phyloP scores from a whole-genome alignment of 2,329 filamentous ascomycete species.

The Aureobasidium sp. region DNA sequence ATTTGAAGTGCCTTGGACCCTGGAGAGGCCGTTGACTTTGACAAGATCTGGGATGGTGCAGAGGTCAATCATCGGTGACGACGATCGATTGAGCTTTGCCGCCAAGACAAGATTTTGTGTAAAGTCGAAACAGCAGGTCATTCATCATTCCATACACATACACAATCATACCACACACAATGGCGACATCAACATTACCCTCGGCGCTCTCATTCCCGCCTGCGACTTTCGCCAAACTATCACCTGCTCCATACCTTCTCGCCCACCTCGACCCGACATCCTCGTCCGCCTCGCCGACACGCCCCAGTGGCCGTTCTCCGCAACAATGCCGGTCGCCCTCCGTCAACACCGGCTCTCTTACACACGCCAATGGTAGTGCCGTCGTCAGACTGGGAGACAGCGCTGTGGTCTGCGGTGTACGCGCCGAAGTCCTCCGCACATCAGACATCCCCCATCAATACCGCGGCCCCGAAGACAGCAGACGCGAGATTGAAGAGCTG shows the following conservation, averaged over 20 bases:
- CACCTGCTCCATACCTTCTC: conserved; percentile 80
- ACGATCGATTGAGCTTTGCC: conserved; percentile 5
- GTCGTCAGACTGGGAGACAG: conserved; percentile 85
- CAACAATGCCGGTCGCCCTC: conserved; percentile 62
- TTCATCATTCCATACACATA: background rate
- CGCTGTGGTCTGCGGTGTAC: conserved; percentile 86
- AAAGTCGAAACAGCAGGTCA: background rate
- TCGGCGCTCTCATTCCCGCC: conserved; percentile 45
- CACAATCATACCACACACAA: background rate
- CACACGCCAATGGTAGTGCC: conserved; percentile 82
- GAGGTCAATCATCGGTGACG: conserved; percentile 2
- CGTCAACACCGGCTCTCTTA: conserved; percentile 74
- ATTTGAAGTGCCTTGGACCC: background rate
- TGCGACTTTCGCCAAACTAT: conserved; percentile 78
- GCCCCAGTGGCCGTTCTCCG: conserved; percentile 73
- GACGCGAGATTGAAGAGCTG: conserved; percentile 38
- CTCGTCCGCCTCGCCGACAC: conserved; percentile 48
- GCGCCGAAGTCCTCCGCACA: conserved; percentile 73
- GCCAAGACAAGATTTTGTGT: background rate
- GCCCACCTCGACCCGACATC: conserved; percentile 65
- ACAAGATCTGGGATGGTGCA: background rate
- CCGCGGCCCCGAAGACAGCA: conserved; percentile 20
- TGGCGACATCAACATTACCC: conserved; percentile 14
- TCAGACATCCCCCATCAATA: conserved; percentile 61
- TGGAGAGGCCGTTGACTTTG: background rate